Percentiles rank a stretch among this genome's conserved stretches.
phyloP scores from a whole-genome alignment of 1,284 basidiomycete genomes.

The Thelephora terrestris region DNA sequence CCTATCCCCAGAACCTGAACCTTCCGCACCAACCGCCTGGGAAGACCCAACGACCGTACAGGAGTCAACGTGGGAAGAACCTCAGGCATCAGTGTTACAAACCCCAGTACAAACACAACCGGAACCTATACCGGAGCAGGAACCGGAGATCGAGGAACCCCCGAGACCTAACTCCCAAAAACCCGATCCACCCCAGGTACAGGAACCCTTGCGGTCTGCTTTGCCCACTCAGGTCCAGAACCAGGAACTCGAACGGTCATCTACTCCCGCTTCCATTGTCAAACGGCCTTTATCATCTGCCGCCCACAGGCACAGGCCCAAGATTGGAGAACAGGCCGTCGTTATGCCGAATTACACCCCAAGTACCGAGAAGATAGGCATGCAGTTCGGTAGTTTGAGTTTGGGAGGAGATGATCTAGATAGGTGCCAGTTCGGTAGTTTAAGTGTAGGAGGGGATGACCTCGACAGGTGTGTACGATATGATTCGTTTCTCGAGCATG shows the following conservation, averaged over 20 bases:
- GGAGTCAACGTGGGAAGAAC: constrained; percentile 65
- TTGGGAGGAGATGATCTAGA: constrained; percentile 61
- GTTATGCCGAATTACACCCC: constrained; percentile 60
- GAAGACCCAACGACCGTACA: constrained; percentile 70
- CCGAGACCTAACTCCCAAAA: constrained; percentile 13
- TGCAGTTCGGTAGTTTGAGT: constrained; percentile 76
- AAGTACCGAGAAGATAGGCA: constrained; percentile 61
- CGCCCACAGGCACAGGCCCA: constrained; percentile 52
- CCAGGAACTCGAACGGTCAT: constrained; percentile 18
- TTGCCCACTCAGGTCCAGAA: constrained; percentile 22
- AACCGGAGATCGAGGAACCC: constrained; percentile 17
- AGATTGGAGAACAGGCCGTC: constrained; percentile 63
- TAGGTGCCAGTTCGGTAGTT: constrained; percentile 76
- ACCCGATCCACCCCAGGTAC: constrained; percentile 10
- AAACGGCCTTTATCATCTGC: constrained; percentile 33
- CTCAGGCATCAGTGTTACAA: constrained; percentile 23
- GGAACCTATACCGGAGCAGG: constrained; percentile 20
- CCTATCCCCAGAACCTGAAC: constrained; percentile 26
- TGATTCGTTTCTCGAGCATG: neutral
- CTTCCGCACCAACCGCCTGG: constrained; percentile 32
- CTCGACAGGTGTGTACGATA: constrained; percentile 37
- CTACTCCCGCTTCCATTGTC: constrained; percentile 24
- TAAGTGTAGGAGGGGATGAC: constrained; percentile 61
- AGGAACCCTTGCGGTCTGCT: constrained; percentile 22
- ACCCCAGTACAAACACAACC: constrained; percentile 11